phyloP scores from a whole-genome alignment of 2,329 filamentous ascomycete species.

The Xenoacremonium recifei region DNA sequence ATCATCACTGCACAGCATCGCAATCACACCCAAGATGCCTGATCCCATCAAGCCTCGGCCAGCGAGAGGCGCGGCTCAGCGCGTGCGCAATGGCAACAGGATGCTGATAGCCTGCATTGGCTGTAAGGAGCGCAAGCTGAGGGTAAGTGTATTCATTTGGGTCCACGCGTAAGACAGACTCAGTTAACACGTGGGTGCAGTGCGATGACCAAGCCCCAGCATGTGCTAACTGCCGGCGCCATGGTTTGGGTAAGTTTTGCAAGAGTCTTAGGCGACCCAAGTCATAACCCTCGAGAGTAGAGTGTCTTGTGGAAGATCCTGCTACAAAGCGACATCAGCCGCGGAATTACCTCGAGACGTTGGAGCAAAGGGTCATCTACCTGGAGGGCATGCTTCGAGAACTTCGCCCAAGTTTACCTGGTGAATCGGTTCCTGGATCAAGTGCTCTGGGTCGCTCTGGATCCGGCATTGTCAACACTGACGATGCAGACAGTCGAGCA shows the following conservation, averaged over 20 bases:
- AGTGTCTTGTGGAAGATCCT: constrained; percentile 26
- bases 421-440: not conserved
- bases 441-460: not conserved
- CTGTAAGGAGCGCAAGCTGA: not conserved
- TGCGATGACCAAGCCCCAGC: constrained; percentile 8
- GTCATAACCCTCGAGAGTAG: too few species aligned
- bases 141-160: not conserved
- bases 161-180: not conserved
- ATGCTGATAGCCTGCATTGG: not conserved
- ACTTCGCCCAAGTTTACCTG: not conserved
- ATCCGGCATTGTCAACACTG: not conserved
- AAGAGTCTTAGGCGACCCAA: not conserved
- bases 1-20: too few species aligned
- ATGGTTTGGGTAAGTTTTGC: not conserved
- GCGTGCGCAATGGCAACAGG: too few species aligned
- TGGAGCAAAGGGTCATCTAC: constrained; percentile 25
- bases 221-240: constrained; percentile 6
- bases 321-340: constrained; percentile 23
- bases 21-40: too few species aligned
- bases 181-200: not conserved
- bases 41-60: too few species aligned
- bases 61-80: too few species aligned
- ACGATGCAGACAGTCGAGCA: constrained; percentile 1
- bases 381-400: constrained; percentile 17
- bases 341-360: constrained; percentile 27